A percentile compares a stretch with the other conserved stretches of the same genome.
Conservation (phyloP, 164 flowering plant species). For the Houttuynia cordata region DNA sequence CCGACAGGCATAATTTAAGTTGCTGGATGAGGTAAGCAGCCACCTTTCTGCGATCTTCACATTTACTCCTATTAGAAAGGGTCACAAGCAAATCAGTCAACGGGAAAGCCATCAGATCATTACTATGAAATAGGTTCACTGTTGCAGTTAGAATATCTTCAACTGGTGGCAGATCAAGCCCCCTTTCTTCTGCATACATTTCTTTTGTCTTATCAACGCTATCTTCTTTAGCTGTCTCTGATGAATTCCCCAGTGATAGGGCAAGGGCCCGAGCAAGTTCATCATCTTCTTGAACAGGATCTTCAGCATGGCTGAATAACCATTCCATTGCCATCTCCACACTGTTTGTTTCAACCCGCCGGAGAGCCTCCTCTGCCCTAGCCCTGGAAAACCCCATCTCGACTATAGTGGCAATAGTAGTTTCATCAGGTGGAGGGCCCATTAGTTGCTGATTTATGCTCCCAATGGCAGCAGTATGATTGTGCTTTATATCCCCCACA, state of each 20-base stretch:
- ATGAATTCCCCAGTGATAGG: conserved; percentile 68
- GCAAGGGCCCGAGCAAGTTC: conserved; percentile 95
- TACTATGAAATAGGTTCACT: conserved; percentile 62
- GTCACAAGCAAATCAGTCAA: conserved; percentile 76
- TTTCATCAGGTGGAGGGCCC: conserved; percentile 85
- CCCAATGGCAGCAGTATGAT: conserved; percentile 38
- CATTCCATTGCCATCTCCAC: conserved; percentile 99
- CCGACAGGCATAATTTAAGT: conserved; percentile 52
- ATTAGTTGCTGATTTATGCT: conserved; percentile 37
- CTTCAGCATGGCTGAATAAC: conserved; percentile 83
- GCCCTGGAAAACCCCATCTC: conserved; percentile 93
- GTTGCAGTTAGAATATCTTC: conserved; percentile 70
- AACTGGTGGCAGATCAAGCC: conserved; percentile 53
- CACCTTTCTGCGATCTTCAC: conserved; percentile 77
- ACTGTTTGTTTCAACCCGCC: conserved; percentile 72
- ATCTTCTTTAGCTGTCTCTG: conserved; percentile 63
- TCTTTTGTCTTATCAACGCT: conserved; percentile 42
- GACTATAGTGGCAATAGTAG: conserved; percentile 70
- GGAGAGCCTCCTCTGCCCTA: conserved; percentile 87
- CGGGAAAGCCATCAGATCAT: conserved; percentile 62
- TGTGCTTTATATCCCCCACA: conserved; percentile 61
- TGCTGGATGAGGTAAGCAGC: conserved; percentile 60
- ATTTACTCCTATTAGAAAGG: conserved; percentile 67
- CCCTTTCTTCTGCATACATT: conserved; percentile 36
- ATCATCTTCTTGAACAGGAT: conserved; percentile 92